Evolutionary conservation across 1,139 yeast species (phyloP).

Genomic region (Yamadazyma trypodendri): DNA sequence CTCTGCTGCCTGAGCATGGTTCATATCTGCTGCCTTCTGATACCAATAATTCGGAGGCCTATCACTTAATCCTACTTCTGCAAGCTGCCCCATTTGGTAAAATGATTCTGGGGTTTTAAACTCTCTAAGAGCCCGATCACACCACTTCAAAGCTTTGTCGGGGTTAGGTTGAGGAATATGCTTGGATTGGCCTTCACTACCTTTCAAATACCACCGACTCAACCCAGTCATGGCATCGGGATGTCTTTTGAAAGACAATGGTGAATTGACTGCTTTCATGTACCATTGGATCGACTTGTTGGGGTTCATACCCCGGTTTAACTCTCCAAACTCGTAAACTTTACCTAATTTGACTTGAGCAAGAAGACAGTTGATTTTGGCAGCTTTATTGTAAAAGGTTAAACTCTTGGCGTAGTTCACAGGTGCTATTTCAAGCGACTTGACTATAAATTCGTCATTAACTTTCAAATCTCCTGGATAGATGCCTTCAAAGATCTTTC

Average conservation of each 20-base stretch:
- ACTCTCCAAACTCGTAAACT: conserved; percentile 83
- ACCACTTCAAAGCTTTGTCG: conserved; percentile 84
- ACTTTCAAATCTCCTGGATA: conserved; percentile 45
- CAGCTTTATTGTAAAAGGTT: conserved; percentile 71
- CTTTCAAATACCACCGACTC: conserved; percentile 89
- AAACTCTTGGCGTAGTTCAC: conserved; percentile 62
- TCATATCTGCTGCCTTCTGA: conserved; percentile 24
- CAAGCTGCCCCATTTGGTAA: conserved; percentile 78
- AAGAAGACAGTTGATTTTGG: conserved; percentile 70
- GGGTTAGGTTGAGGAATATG: conserved; percentile 65
- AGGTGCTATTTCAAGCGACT: conserved; percentile 39
- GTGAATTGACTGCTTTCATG: conserved; percentile 67
- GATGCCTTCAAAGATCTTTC: conserved; percentile 68
- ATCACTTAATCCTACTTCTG: conserved; percentile 77
- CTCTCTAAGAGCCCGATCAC: conserved; percentile 78
- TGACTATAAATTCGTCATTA: conserved; percentile 37
- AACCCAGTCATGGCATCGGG: conserved; percentile 88
- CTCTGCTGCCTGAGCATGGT: conserved; percentile 20
- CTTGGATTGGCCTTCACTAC: conserved; percentile 57
- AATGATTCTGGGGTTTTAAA: conserved; percentile 75
- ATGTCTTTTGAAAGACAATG: conserved; percentile 57
- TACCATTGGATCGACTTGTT: conserved; percentile 88
- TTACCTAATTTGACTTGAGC: conserved; percentile 87
- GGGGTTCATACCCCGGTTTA: conserved; percentile 65
- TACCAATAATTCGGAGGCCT: conserved; percentile 26